These are phyloP conservation scores for Candida glaebosa DNA, from an alignment of 805 yeast species.

Conservation along the genomic window DNA sequence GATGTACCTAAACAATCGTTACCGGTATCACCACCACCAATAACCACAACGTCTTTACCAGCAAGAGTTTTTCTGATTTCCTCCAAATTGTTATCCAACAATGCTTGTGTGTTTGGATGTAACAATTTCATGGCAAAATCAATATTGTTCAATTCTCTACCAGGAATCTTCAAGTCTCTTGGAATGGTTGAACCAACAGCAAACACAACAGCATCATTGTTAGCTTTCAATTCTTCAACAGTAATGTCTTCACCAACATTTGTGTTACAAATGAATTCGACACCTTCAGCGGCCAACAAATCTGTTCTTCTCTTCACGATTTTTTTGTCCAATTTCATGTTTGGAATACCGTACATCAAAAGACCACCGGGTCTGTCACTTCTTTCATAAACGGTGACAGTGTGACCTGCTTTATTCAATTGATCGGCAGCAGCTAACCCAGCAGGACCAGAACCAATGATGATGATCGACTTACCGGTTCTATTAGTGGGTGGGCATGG, in stretches of 20 bases:
- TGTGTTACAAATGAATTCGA: slow-evolving; percentile 70
- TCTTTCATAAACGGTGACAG: slow-evolving; percentile 88
- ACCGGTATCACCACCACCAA: slow-evolving; percentile 99
- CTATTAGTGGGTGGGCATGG: slow-evolving; percentile 76
- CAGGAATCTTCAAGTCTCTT: slow-evolving; percentile 90
- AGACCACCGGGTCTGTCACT: slow-evolving; percentile 95
- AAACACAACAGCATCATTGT: slow-evolving; percentile 79
- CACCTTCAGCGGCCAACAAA: slow-evolving; percentile 85
- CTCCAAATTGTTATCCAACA: slow-evolving; percentile 76
- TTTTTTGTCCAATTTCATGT: slow-evolving; percentile 94
- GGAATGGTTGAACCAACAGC: slow-evolving; percentile 97
- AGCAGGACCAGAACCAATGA: slow-evolving; percentile 96
- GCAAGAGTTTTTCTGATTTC: slow-evolving; percentile 65
- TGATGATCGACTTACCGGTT: slow-evolving; percentile 81
- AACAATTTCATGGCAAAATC: slow-evolving; percentile 93
- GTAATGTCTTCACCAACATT: slow-evolving; percentile 83
- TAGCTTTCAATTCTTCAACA: slow-evolving; percentile 60
- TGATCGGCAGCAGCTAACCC: slow-evolving; percentile 98
- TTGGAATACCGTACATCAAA: slow-evolving; percentile 98
- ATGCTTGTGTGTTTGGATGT: slow-evolving; percentile 81
- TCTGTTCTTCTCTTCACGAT: slow-evolving; percentile 93
- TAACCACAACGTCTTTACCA: slow-evolving; percentile 91
- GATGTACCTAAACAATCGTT: slow-evolving; percentile 98
- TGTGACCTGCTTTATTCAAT: slow-evolving; percentile 92
- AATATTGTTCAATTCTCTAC: slow-evolving; percentile 85